Conservation (phyloP, 257 asterid species). For the Nicotiana knightiana region DNA sequence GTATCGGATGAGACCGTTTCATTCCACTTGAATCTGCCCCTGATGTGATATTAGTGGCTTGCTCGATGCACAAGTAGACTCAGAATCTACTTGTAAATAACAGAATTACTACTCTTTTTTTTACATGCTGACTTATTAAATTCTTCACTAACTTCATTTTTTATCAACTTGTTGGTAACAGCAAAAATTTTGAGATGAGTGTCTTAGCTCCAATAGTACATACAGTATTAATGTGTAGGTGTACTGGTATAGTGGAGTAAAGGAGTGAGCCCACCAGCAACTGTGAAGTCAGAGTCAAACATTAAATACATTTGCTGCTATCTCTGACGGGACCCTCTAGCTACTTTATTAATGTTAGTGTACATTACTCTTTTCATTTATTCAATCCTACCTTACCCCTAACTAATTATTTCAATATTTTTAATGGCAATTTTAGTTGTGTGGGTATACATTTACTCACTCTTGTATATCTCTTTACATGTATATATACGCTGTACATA, state of each 20-base stretch:
- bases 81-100: background rate
- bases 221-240: background rate
- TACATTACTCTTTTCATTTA: background rate
- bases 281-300: background rate
- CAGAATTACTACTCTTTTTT: background rate
- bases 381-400: background rate
- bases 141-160: too few species aligned
- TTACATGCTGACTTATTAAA: background rate
- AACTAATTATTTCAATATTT: background rate
- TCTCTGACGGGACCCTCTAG: background rate
- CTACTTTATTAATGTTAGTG: background rate
- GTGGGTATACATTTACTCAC: conserved; percentile 3
- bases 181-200: background rate
- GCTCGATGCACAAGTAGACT: background rate
- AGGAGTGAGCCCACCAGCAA: background rate
- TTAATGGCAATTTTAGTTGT: background rate
- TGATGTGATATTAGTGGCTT: too few species aligned
- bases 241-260: background rate
- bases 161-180: background rate
- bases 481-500: background rate
- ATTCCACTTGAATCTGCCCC: too few species aligned
- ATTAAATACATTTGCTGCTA: background rate
- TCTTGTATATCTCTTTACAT: background rate
- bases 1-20: too few species aligned
- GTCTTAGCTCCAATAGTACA: background rate